Conservation (phyloP, 768 basidiomycete genomes). For the Pholiota molesta region DNA sequence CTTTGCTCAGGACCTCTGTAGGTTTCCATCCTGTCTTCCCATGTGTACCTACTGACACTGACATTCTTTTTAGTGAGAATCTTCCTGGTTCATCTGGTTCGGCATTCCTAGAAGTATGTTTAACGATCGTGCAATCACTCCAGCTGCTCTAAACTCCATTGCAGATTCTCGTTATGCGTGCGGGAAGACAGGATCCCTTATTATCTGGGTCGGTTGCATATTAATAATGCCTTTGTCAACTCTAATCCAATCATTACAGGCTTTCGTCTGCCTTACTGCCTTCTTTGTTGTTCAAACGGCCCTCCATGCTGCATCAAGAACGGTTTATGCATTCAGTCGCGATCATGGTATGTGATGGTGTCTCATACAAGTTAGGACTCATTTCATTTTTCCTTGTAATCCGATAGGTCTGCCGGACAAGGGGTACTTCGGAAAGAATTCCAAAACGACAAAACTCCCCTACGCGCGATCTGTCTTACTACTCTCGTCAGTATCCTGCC, state of each 20-base stretch:
- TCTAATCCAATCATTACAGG: constrained; percentile 34
- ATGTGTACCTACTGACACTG: not conserved
- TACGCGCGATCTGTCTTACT: constrained; percentile 76
- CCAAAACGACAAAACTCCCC: constrained; percentile 68
- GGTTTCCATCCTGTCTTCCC: constrained; percentile 26
- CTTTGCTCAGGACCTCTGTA: constrained; percentile 80
- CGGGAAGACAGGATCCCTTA: constrained; percentile 77
- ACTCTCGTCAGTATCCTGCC: constrained; percentile 70
- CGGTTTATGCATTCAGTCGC: constrained; percentile 83
- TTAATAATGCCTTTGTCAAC: not conserved
- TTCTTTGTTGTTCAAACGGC: constrained; percentile 86
- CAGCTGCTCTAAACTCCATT: not conserved
- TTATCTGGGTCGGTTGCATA: constrained; percentile 67
- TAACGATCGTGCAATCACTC: not conserved
- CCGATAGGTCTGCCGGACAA: constrained; percentile 68
- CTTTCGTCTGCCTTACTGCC: constrained; percentile 81
- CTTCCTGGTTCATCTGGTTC: constrained; percentile 73
- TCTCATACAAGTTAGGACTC: not conserved
- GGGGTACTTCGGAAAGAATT: constrained; percentile 76
- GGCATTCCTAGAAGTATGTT: constrained; percentile 65
- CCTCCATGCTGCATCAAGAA: constrained; percentile 81
- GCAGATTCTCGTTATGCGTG: constrained; percentile 74
- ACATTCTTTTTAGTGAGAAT: constrained; percentile 43
- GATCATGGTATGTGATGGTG: constrained; percentile 54
- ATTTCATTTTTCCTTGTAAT: constrained; percentile 5